Evolutionary conservation across 768 basidiomycete species (phyloP).

Genomic region (Termitomyces sp.): DNA sequence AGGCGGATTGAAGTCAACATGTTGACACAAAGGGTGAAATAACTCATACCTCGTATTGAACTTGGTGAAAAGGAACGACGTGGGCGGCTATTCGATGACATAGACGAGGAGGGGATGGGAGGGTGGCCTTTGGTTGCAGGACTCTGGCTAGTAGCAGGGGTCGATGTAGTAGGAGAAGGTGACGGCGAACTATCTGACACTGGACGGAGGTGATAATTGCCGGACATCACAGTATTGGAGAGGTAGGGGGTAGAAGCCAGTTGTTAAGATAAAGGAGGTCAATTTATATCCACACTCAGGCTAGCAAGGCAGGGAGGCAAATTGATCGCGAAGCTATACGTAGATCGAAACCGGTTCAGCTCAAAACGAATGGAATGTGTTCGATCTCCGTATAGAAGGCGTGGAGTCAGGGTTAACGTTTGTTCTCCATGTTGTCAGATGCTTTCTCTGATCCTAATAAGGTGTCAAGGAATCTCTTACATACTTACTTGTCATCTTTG

Average conservation of each 20-base stretch:
- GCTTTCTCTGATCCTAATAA: constrained; percentile 16
- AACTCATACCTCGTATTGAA: constrained; percentile 47
- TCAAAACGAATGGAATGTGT: constrained; percentile 14
- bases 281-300: constrained; percentile 20
- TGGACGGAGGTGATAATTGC: constrained; percentile 49
- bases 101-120: constrained; percentile 20
- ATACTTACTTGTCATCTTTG: constrained; percentile 18
- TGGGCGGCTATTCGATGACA: constrained; percentile 25
- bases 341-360: constrained; percentile 29
- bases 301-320: constrained; percentile 17
- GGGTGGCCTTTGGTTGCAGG: constrained; percentile 22
- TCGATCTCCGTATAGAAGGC: constrained; percentile 14
- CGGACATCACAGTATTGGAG: constrained; percentile 10
- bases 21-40: too few relatives aligned
- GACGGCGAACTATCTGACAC: constrained; percentile 42
- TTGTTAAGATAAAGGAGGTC: constrained; percentile 4
- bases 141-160: constrained; percentile 39
- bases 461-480: constrained; percentile 12
- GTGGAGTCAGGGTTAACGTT: constrained; percentile 19
- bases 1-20: not conserved
- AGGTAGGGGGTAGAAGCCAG: constrained; percentile 12
- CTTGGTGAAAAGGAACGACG: constrained; percentile 61
- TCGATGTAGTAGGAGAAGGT: constrained; percentile 46
- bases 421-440: constrained; percentile 14
- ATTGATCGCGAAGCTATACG: constrained; percentile 22